Percentiles rank a stretch among this genome's conserved stretches.
phyloP scores from a whole-genome alignment of 257 asterid species.

The Solanum gracilifrons region DNA sequence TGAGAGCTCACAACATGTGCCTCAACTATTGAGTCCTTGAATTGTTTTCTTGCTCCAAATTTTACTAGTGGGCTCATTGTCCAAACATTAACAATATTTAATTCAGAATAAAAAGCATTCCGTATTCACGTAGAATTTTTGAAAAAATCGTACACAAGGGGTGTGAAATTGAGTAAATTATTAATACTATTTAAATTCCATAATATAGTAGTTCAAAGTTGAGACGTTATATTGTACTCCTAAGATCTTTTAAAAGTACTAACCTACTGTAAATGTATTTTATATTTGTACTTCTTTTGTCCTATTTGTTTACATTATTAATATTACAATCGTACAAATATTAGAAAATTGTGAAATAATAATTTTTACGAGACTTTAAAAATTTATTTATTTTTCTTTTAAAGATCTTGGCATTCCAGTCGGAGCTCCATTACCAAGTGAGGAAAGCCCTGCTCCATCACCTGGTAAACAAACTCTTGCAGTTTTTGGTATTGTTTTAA shows the following conservation, averaged over 20 bases:
- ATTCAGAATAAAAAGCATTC: too few relatives aligned
- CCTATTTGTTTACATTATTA: neutral
- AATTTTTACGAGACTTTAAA: neutral
- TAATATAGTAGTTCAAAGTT: too few relatives aligned
- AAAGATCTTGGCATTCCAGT: neutral
- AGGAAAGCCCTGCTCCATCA: neutral
- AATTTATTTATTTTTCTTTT: neutral
- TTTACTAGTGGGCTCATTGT: neutral
- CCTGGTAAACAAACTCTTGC: neutral
- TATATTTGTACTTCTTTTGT: neutral
- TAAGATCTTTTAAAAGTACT: too few relatives aligned
- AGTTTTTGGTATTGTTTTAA: neutral
- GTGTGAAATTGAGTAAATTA: too few relatives aligned
- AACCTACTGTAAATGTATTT: too few relatives aligned
- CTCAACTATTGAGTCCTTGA: neutral
- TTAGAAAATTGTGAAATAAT: neutral
- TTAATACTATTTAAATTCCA: too few relatives aligned
- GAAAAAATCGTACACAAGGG: too few relatives aligned
- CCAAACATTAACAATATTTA: neutral
- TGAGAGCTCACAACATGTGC: neutral
- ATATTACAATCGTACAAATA: neutral
- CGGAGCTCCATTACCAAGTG: neutral
- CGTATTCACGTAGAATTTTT: neutral
- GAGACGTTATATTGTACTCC: too few relatives aligned
- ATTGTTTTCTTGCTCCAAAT: neutral